Percentiles rank a stretch among this genome's conserved stretches.
Conservation (phyloP, 2,329 filamentous ascomycete genomes). For the Camillea tinctor region DNA sequence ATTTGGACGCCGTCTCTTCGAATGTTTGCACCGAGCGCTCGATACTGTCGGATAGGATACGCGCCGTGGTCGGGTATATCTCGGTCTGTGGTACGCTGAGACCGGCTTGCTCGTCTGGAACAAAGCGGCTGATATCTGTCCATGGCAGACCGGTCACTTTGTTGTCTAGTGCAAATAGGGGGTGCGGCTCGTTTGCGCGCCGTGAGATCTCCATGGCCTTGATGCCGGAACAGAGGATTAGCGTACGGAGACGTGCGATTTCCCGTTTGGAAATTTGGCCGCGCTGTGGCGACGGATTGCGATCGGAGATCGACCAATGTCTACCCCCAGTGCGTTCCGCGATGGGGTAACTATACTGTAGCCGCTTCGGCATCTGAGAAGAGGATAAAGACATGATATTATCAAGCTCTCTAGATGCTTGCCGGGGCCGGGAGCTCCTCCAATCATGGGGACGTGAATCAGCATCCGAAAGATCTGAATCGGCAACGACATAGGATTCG, state of each 20-base stretch:
- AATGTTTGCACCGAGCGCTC: slow-evolving; percentile 51
- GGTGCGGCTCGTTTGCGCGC: slow-evolving; percentile 53
- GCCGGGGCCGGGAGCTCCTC: slow-evolving; percentile 27
- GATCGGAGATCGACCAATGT: slow-evolving; percentile 54
- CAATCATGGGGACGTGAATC: slow-evolving; percentile 34
- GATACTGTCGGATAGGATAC: slow-evolving; percentile 49
- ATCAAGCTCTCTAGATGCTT: slow-evolving; percentile 38
- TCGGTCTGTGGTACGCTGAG: slow-evolving; percentile 41
- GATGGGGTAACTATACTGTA: slow-evolving; percentile 7
- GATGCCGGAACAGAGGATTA: slow-evolving; percentile 82
- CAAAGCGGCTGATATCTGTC: slow-evolving; percentile 44
- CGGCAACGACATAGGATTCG: slow-evolving; percentile 13
- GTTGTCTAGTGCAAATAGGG: slow-evolving; percentile 34
- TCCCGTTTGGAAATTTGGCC: slow-evolving; percentile 65
- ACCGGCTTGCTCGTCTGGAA: slow-evolving; percentile 30
- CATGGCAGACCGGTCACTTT: slow-evolving; percentile 35
- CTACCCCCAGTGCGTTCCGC: slow-evolving; percentile 15
- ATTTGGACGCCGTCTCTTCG: slow-evolving; percentile 58
- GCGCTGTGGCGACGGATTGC: slow-evolving; percentile 36
- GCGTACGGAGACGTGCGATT: slow-evolving; percentile 71
- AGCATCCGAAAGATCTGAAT: slow-evolving; percentile 39
- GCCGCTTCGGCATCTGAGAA: slow-evolving; percentile 6
- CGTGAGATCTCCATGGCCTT: slow-evolving; percentile 80
- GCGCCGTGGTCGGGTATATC: slow-evolving; percentile 52
- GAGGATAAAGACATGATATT: slow-evolving; percentile 30